These are phyloP conservation scores for Trichoderma hamatum DNA, from an alignment of 2,329 filamentous ascomycete genomes.

Conservation along the genomic window DNA sequence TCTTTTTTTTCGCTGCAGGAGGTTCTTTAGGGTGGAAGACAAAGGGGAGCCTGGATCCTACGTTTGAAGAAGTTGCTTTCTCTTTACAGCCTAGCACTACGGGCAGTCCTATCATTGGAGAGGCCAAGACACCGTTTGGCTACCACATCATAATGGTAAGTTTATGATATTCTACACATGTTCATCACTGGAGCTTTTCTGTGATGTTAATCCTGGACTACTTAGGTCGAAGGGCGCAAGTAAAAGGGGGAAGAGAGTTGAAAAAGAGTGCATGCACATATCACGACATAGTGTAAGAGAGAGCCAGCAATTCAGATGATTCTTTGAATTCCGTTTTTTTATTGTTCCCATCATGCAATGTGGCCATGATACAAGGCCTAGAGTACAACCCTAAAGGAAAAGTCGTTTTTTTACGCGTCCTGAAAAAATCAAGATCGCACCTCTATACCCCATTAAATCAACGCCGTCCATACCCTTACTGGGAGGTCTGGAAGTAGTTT, in stretches of 20 bases:
- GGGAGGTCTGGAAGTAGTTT: slow-evolving; percentile 99
- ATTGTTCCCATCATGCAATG: slow-evolving; percentile 44
- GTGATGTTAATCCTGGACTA: background rate
- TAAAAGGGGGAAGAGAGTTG: background rate
- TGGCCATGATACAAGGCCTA: slow-evolving; percentile 42
- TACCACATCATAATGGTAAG: slow-evolving; percentile 80
- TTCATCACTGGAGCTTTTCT: background rate
- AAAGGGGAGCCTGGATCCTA: slow-evolving; percentile 65
- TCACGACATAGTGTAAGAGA: background rate
- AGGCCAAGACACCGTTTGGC: slow-evolving; percentile 74
- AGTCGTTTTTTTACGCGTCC: slow-evolving; percentile 39
- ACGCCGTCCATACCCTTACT: slow-evolving; percentile 51
- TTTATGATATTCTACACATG: background rate
- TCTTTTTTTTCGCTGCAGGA: slow-evolving; percentile 47
- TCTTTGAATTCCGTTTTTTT: slow-evolving; percentile 42
- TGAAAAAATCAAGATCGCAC: slow-evolving; percentile 39
- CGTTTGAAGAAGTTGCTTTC: slow-evolving; percentile 75
- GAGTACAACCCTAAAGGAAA: slow-evolving; percentile 47
- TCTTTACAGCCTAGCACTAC: slow-evolving; percentile 68
- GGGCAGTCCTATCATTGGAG: slow-evolving; percentile 64
- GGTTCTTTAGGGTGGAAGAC: slow-evolving; percentile 74
- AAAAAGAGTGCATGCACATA: background rate
- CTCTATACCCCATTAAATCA: slow-evolving; percentile 47
- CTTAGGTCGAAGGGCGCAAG: slow-evolving; percentile 26
- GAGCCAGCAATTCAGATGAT: slow-evolving; percentile 4